Evolutionary conservation across 495 filamentous ascomycete species (phyloP), one percentile per base, ranked within the genome.

Genomic region (Rhizodiscina lignyota): DNA sequence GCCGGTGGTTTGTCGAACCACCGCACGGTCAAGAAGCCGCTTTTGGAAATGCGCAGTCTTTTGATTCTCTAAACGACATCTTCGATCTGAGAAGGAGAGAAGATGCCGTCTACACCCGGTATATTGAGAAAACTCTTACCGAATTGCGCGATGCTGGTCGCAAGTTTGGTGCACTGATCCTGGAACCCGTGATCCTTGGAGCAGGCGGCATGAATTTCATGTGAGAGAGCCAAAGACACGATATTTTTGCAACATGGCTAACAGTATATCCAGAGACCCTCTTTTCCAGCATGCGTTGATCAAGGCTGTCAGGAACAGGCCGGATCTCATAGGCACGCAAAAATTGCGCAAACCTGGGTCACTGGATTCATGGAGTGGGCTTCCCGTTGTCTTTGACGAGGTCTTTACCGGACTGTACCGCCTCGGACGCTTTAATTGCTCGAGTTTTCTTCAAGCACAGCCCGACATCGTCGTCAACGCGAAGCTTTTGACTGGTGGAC

Each of bases 321-420:
- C 65, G 1, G 41, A 63, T 6, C 58, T 76, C 28, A 74, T 76
- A 48, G 30, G 10, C 20, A 44, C 23, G 37, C 44, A 33, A 35
- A 40, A 16, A 40, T 44, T 16, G 21, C 28, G 15, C 12, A 22
- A 16, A 32, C 24, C 32, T 24, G 1, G 12, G 29, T 30, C 13
- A 35, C 45, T n/a, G 19, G 41, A 35, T 46, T 36, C 45, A 13
- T 86, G 80, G 80, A 64, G 63, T 2, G 80, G 80, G 2, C 60
- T 86, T 15, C 80, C 80, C 0, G 56, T 86, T 20, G 63, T 86
- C 48, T 74, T 76, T 44, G 80, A 86, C 49, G 80, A 86, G 52
- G 78, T 86, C 21, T 84, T 86, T 58, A 83, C 78, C 0, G 80
- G 80, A 11, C 59, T 86, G 12, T 83, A 81, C 56, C 77, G 80